These are phyloP conservation scores for Chloropicon primus DNA, from an alignment of 139 green algal species.

Conservation along the genomic window DNA sequence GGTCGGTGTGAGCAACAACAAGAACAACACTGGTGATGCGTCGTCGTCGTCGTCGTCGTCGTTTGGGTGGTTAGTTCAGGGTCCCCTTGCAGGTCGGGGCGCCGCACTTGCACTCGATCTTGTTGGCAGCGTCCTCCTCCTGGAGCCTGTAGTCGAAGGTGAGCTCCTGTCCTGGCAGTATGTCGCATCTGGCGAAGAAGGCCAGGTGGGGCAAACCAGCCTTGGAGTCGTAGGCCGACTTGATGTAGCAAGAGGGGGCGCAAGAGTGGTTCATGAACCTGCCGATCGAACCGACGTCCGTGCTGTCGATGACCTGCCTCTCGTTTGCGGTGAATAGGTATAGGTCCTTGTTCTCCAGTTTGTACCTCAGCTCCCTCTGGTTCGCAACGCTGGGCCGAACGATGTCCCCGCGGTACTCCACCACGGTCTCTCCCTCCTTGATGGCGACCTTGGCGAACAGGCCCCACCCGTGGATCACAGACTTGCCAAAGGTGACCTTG, in stretches of 20 bases:
- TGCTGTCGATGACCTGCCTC: slow-evolving; percentile 66
- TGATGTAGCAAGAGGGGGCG: slow-evolving; percentile 70
- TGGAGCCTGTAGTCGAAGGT: slow-evolving; percentile 71
- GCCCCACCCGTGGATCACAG: slow-evolving; percentile 28
- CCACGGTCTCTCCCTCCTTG: slow-evolving; percentile 62
- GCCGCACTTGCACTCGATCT: slow-evolving; percentile 21
- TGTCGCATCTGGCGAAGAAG: slow-evolving; percentile 66
- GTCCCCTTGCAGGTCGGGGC: slow-evolving; percentile 19
- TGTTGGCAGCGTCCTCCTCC: slow-evolving; percentile 7
- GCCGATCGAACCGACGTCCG: slow-evolving; percentile 41
- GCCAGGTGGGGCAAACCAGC: slow-evolving; percentile 34
- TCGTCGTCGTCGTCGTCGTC: no score
- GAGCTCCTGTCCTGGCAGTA: slow-evolving; percentile 68
- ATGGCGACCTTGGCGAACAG: slow-evolving; percentile 57
- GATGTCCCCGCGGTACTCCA: slow-evolving; percentile 73
- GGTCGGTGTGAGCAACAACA: not conserved
- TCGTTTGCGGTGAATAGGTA: slow-evolving; percentile 79
- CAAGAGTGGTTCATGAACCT: slow-evolving; percentile 92
- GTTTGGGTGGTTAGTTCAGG: not conserved
- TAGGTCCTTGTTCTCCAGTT: slow-evolving; percentile 52
- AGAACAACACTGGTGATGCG: not conserved
- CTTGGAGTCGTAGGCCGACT: slow-evolving; percentile 52
- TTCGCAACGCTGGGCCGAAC: slow-evolving; percentile 49
- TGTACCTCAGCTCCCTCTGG: slow-evolving; percentile 55
- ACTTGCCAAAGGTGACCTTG: slow-evolving; percentile 20